Percentiles rank a stretch among this genome's conserved stretches.
phyloP scores from a whole-genome alignment of 257 asterid species.

The Capsicum pubescens region DNA sequence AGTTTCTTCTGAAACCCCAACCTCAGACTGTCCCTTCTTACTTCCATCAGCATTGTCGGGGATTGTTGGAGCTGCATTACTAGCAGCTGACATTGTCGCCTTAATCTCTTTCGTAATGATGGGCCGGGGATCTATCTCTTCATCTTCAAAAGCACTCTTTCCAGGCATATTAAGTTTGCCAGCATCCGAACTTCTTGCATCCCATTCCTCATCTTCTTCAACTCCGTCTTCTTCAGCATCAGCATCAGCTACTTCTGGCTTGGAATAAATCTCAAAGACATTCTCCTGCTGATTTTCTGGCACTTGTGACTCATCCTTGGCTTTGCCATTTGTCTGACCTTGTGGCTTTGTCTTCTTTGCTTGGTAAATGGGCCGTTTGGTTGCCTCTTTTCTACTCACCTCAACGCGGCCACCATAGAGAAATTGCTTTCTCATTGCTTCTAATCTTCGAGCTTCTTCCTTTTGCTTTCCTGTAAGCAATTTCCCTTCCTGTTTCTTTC shows the following conservation, averaged over 20 bases:
- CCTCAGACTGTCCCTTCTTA: constrained; percentile 39
- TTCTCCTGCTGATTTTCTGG: too few species aligned
- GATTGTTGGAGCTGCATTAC: constrained; percentile 33
- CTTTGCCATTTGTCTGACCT: constrained; percentile 65
- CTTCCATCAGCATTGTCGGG: constrained; percentile 36
- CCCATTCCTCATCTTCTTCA: constrained; percentile 87
- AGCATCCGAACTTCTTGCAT: constrained; percentile 95
- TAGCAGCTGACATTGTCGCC: constrained; percentile 31
- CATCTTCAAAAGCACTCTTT: constrained; percentile 78
- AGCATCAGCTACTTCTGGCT: constrained; percentile 45
- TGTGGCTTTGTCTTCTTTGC: constrained; percentile 36
- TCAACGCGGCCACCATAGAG: too few species aligned
- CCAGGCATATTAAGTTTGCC: constrained; percentile 86
- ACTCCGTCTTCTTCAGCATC: too few species aligned
- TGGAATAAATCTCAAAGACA: not conserved
- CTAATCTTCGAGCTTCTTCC: constrained; percentile 80
- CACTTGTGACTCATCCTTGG: constrained; percentile 32
- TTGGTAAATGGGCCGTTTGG: too few species aligned
- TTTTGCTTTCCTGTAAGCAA: constrained; percentile 82
- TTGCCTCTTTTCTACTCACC: too few species aligned
- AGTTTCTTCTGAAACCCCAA: constrained; percentile 41
- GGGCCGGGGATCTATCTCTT: constrained; percentile 35
- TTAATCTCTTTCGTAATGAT: constrained; percentile 17
- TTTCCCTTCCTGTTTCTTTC: constrained; percentile 84
- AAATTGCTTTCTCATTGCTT: too few species aligned